Base-by-base conservation (phyloP, 495 filamentous ascomycete species). In the Aspergillus biplanus region DNA sequence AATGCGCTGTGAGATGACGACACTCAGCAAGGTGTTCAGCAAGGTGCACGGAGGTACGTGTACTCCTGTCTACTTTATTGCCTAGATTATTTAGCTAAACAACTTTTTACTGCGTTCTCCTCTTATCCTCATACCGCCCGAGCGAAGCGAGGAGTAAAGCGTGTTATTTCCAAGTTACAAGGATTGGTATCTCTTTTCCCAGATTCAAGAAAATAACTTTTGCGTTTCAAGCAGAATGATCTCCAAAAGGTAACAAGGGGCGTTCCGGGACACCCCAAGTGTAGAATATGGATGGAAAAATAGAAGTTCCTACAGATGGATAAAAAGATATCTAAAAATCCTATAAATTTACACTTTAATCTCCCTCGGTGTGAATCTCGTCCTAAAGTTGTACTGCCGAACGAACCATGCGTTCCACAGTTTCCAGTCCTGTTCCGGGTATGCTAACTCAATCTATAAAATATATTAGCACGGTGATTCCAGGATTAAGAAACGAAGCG, bases 401-500 rank as follows among this genome's bases (percentile, higher is more conserved):
- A 78, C 72, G 58, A 78, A 76, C 72, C 74, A 75, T 16, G 66
- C 62, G 63, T 62, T 71, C 69, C 69, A 75, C 31, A 69, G 60
- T 33, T 67, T 59, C 59, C 55, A 61, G 2, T 65, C 54, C 21
- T 61, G 65, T 13, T 63, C 55, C 12, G 61, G 55, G 44, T 63
- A 52, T 37, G 61, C 61, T 15, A 63, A 46, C 53, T 63, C 39
- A 12, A 63, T 21, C 61, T 63, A 13, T 11, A 50, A 46, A 15
- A 7, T 21, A 57, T 4, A 53, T 63, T 50, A 64, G 35, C n/a
- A 52, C 63, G 8, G 58, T 81, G 77, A 72, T 90, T 85, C 73
- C 90, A 91, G 62, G 83, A 64, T 15, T 70, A 42, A 76, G 70
- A 8, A 80, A 83, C 32, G 73, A 50, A 33, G 39, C 7, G n/a